phyloP scores from a whole-genome alignment of 768 basidiomycete species.

The Gymnopilus junonius region DNA sequence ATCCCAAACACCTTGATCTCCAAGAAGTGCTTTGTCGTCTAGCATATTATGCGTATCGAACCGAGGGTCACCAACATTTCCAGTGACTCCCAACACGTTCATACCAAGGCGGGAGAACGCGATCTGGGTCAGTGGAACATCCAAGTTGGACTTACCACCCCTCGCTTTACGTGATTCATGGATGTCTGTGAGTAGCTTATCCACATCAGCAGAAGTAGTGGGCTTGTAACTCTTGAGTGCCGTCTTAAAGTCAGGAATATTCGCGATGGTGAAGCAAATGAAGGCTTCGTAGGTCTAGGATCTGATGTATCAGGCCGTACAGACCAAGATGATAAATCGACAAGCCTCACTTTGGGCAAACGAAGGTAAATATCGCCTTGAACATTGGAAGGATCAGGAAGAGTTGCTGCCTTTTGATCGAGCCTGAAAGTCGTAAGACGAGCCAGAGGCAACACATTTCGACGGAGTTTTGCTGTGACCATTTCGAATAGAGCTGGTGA shows the following conservation, averaged over 20 bases:
- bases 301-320: neutral
- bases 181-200: neutral
- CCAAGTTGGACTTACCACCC: neutral
- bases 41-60: neutral
- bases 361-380: conserved; percentile 1
- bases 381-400: neutral
- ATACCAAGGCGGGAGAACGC: neutral
- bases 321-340: neutral
- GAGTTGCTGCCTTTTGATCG: neutral
- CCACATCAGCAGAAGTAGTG: neutral
- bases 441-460: neutral
- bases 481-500: neutral
- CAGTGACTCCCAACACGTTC: neutral
- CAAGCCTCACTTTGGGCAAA: neutral
- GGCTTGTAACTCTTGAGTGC: neutral
- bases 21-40: neutral
- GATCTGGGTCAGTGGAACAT: neutral
- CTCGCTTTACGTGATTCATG: neutral
- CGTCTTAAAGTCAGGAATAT: neutral
- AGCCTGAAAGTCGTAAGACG: neutral
- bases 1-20: neutral
- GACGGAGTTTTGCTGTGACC: neutral
- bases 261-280: neutral
- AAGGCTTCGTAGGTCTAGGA: neutral
- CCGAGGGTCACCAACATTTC: neutral